Conservation (phyloP, 2,329 filamentous ascomycete genomes). For the Hirsutella rhossiliensis region DNA sequence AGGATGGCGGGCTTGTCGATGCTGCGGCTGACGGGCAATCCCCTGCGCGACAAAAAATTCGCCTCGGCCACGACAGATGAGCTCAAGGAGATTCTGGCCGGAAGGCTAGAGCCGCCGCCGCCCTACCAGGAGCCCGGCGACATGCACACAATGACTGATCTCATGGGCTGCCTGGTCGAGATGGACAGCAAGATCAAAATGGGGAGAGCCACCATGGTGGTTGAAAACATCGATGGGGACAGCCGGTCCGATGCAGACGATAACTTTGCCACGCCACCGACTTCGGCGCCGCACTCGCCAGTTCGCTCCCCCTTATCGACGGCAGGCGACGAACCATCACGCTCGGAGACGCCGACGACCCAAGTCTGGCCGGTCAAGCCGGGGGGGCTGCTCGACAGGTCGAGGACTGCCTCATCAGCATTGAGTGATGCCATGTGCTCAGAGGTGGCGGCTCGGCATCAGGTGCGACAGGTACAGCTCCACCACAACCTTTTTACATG, state of each 20-base stretch:
- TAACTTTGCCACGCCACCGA: slow-evolving; percentile 46
- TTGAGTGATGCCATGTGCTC: slow-evolving; percentile 46
- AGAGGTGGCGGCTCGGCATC: slow-evolving; percentile 39
- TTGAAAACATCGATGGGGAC: slow-evolving; percentile 26
- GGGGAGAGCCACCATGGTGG: background rate
- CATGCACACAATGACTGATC: slow-evolving; percentile 8
- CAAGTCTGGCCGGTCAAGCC: slow-evolving; percentile 41
- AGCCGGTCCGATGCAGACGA: slow-evolving; percentile 37
- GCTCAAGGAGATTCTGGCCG: slow-evolving; percentile 61
- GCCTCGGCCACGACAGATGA: slow-evolving; percentile 69
- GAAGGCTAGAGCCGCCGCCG: slow-evolving; percentile 49
- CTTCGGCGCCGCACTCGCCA: slow-evolving; percentile 38
- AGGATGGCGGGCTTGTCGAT: slow-evolving; percentile 67
- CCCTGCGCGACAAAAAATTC: slow-evolving; percentile 78
- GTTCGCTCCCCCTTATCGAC: slow-evolving; percentile 36
- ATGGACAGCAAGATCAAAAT: slow-evolving; percentile 9
- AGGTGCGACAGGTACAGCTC: slow-evolving; percentile 48
- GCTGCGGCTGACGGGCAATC: slow-evolving; percentile 78
- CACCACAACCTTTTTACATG: slow-evolving; percentile 64
- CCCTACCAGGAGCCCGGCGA: slow-evolving; percentile 22
- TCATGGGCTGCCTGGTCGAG: slow-evolving; percentile 18
- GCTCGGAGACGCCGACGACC: slow-evolving; percentile 28
- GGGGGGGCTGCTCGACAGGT: slow-evolving; percentile 58
- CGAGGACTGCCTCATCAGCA: slow-evolving; percentile 50
- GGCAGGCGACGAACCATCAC: slow-evolving; percentile 27